Base-by-base conservation (phyloP, 352 stramenopile genomes). In the Phytophthora hibernalis region DNA sequence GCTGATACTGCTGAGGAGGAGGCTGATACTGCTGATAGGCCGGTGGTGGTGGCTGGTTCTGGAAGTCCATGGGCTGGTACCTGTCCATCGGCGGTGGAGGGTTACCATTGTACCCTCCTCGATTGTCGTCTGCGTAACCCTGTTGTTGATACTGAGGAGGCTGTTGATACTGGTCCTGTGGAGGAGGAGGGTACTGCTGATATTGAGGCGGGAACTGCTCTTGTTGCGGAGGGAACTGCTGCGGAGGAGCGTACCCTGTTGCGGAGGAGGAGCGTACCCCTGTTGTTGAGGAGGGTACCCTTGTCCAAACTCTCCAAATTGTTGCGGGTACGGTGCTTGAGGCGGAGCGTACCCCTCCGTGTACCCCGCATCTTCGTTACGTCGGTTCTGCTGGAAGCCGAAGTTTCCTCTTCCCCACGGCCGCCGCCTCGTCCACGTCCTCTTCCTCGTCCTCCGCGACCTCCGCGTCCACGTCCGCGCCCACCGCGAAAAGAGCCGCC, bases 401-500 rank as follows among this genome's bases (percentile, higher is more conserved):
- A 47, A 58, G 49, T 55, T 49, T 5, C 63, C 45, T n/a, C 28
- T 43, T 7, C 54, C 35, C 74, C 38, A 16, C 54, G 53, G 11
- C 68, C 61, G 35, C 68, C 54, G 0, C 80, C 73, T 7, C 76
- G 26, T 7, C 70, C 68, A 0, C 76, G 45, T 73, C 80, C 73
- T 9, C 68, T 30, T 1, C 72, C 69, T 16, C 74, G 50, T 61
- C 77, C 71, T 55, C 75, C 37, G 12, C 72, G n/a, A 48, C 74
- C 50, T 66, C 71, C 18, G 22, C 66, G 40, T 47, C 76, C 73
- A 22, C 72, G 64, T 26, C 75, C 67, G 16, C 66, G 62, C 24
- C 61, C 62, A 4, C 74, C 72, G 35, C 77, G 66, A 35, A 79
- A 70, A 33, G 68, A 62, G 49, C 69, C 61, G 50, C 38, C 38